Percentiles rank a stretch among this genome's conserved stretches.
Evolutionary conservation across 2,329 filamentous ascomycete species (phyloP).

Genomic region (Colletotrichum sublineola): DNA sequence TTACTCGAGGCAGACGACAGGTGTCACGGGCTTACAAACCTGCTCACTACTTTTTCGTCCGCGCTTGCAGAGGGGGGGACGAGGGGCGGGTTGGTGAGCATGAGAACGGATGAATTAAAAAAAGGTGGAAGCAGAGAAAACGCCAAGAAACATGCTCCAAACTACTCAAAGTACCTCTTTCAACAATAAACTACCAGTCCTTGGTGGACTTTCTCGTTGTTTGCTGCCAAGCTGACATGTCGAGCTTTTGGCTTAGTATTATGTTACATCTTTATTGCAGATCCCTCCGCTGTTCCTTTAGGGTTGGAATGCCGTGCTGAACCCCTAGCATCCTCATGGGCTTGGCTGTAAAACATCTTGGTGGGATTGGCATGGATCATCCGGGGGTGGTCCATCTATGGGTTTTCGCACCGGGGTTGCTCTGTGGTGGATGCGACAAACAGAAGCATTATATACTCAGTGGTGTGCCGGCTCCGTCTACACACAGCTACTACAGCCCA

Average conservation of each 20-base stretch:
- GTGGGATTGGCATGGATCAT: not conserved
- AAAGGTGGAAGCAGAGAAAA: constrained; percentile 3
- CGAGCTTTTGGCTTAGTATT: not conserved
- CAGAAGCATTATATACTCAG: not conserved
- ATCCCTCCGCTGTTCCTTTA: constrained; percentile 19
- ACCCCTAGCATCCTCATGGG: not conserved
- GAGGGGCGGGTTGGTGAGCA: too few species aligned
- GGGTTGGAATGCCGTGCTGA: not conserved
- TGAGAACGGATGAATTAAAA: not conserved
- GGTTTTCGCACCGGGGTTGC: not conserved
- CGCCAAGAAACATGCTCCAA: constrained; percentile 21
- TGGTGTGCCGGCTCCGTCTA: not conserved
- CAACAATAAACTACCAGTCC: not conserved
- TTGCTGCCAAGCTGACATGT: not conserved
- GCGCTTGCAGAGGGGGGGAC: not conserved
- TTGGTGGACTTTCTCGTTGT: not conserved
- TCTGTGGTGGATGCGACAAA: not conserved
- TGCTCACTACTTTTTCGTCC: too few species aligned
- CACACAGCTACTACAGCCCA: too few species aligned
- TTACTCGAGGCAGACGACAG: not conserved
- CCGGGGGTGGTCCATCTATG: not conserved
- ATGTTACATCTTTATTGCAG: constrained; percentile 16
- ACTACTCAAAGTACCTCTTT: not conserved
- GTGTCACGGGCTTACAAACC: not conserved
- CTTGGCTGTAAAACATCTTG: not conserved